These are phyloP conservation scores for Cladosporium sp. DNA, from an alignment of 2,329 filamentous ascomycete species.

Conservation along the genomic window DNA sequence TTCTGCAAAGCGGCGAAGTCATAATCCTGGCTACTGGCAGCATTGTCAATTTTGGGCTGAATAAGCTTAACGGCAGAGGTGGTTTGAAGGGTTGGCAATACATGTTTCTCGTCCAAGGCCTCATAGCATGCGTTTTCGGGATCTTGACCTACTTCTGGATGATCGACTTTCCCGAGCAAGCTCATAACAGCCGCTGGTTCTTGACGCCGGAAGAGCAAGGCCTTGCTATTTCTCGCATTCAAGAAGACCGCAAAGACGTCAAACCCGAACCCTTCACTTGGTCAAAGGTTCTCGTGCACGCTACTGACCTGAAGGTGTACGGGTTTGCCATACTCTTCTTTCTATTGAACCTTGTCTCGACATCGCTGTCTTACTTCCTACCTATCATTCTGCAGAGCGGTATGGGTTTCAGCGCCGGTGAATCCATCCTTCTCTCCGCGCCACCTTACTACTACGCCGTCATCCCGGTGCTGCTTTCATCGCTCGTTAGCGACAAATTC, in stretches of 20 bases:
- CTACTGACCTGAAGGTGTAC: slow-evolving; percentile 59
- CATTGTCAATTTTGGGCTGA: slow-evolving; percentile 67
- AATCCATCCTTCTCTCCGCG: slow-evolving; percentile 57
- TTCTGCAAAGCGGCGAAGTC: slow-evolving; percentile 62
- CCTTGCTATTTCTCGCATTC: slow-evolving; percentile 56
- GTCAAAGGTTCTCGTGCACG: slow-evolving; percentile 53
- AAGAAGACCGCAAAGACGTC: slow-evolving; percentile 59
- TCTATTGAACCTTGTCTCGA: slow-evolving; percentile 63
- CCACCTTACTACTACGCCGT: slow-evolving; percentile 67
- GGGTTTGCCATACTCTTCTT: slow-evolving; percentile 64
- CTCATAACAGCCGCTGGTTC: slow-evolving; percentile 55
- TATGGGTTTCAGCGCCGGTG: slow-evolving; percentile 42
- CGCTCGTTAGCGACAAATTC: slow-evolving; percentile 57
- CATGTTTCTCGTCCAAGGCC: slow-evolving; percentile 65
- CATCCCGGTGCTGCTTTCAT: slow-evolving; percentile 60
- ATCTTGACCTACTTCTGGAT: slow-evolving; percentile 66
- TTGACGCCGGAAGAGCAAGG: slow-evolving; percentile 52
- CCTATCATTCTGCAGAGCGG: slow-evolving; percentile 43
- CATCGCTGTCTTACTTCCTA: slow-evolving; percentile 61
- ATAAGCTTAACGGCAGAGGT: slow-evolving; percentile 54
- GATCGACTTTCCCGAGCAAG: slow-evolving; percentile 63
- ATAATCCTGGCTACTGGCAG: slow-evolving; percentile 61
- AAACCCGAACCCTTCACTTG: slow-evolving; percentile 53
- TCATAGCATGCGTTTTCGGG: slow-evolving; percentile 56
- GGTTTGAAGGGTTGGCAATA: slow-evolving; percentile 62